Base-by-base conservation (phyloP, 164 flowering plant species). In the Cinnamomum micranthum region DNA sequence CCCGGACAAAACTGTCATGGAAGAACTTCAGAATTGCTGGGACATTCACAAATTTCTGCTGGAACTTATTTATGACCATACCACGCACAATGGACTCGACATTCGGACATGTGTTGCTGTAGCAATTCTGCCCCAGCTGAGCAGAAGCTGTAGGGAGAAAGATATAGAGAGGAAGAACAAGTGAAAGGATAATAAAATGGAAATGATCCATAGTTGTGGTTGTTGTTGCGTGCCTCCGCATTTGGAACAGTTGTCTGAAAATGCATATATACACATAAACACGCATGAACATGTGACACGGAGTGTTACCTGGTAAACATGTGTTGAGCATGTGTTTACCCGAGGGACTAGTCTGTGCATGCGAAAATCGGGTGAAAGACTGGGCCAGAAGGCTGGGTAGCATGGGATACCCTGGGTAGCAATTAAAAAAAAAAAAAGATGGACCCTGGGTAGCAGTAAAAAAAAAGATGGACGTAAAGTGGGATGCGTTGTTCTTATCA, bases 1-100 rank as follows among this genome's bases (percentile, higher is more conserved):
- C 86, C 82, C 72, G 74, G 28, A 84, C 82, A 35, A 84, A 80
- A 33, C 87, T 82, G 65, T 81, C 86, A 67, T 83, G 86, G 74
- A 81, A 81, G 76, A 75, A 83, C 12, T 85, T 72, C 33, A 84
- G 84, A 31, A 84, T 84, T 52, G 66, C 86, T 0, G 84, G 84
- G 11, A 79, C 86, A 0, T 84, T 83, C 17, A 79, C 75, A 33
- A 81, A 75, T 13, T 84, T 81, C 70, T 83, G 82, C 55, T 65
- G 65, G 33, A 81, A 70, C 81, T 83, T 83, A 68, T 25, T 62
- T 22, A 71, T 50, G 3, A 83, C 86, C 4, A 82, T 79, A 15
- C 35, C 17, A 1, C 68, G 77, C 1, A 83, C 86, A 17, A 75
- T 75, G 1, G 75, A 71, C 71, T 83, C 84, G 6, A 81, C 82